Evolutionary conservation across 768 basidiomycete species (phyloP), one percentile per base, ranked within the genome.

Genomic region (Termitomyces titanicus): DNA sequence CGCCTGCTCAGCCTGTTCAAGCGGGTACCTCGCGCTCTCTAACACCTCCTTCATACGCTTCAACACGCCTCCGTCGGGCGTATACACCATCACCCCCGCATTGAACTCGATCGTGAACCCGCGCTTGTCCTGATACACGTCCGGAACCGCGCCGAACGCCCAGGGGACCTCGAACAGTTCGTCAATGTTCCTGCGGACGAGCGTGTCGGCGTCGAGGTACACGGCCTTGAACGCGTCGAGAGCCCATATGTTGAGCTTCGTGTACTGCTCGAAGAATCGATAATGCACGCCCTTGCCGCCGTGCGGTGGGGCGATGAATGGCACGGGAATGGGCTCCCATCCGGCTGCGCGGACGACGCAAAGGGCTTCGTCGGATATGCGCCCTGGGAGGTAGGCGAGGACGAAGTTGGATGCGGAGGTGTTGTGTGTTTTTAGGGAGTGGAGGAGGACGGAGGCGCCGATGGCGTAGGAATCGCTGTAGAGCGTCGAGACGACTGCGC

Each of bases 141-240:
- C 76, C 1, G 74, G 73, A 5, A 70, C 75, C 3, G 77, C 77
- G 20, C 65, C 76, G 56, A 79, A 72, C 18, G 60, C 59, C 67
- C 70, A 76, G 12, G 76, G 75, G 5, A 73, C 56, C 12, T 69
- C 55, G 61, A 76, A 78, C n/a, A 78, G 69, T 60, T 78, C 77
- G 61, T 75, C 73, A 56, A 79, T 71, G 56, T 76, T 75, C 37
- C 64, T 64, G 8, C 65, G 69, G 18, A 74, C 76, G 58, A 77
- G 70, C 11, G 73, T 75, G 64, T 78, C 75, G n/a, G 72, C 69
- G 59, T 74, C 71, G 51, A 78, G 66, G 60, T 77, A 76, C 24
- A 77, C 68, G 13, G 70, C 66, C 45, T 27, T 65, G 55, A 56
- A 73, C 61, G 39, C 73, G 45, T 72, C 70, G 33, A 78, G 62